Conservation (phyloP, 1,284 basidiomycete species). For the Moesziomyces globuligerus region DNA sequence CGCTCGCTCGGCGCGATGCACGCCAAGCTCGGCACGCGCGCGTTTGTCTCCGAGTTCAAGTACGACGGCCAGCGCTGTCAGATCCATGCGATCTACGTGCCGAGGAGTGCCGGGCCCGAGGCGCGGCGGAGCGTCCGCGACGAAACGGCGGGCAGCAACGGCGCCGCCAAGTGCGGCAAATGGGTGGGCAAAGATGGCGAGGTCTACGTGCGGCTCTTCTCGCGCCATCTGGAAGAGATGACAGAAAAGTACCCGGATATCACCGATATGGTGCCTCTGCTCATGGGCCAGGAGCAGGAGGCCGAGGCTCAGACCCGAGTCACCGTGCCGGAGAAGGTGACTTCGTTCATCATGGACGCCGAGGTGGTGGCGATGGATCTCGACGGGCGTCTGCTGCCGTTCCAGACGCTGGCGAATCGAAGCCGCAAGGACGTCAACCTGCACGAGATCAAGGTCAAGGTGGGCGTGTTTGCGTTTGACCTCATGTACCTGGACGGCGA, state of each 20-base stretch:
- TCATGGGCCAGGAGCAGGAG: constrained; percentile 47
- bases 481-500: constrained; percentile 69
- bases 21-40: constrained; percentile 71
- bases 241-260: constrained; percentile 90
- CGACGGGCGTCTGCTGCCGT: constrained; percentile 58
- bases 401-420: constrained; percentile 59
- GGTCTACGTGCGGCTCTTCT: constrained; percentile 79
- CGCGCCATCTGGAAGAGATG: constrained; percentile 90
- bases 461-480: constrained; percentile 64
- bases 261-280: constrained; percentile 69
- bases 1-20: constrained; percentile 86
- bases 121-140: constrained; percentile 36
- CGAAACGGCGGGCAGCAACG: constrained; percentile 7
- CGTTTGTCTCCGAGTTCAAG: constrained; percentile 74
- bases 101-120: constrained; percentile 31
- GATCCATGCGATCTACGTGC: constrained; percentile 73
- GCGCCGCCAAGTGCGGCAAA: constrained; percentile 42
- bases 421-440: constrained; percentile 63
- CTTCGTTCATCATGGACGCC: constrained; percentile 83
- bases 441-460: constrained; percentile 62
- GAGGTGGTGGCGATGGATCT: constrained; percentile 72
- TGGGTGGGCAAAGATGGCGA: constrained; percentile 56
- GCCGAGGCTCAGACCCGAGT: constrained; percentile 14
- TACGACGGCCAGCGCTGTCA: constrained; percentile 89
- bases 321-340: constrained; percentile 1